Evolutionary conservation across 2,329 filamentous ascomycete genomes (phyloP).

Genomic region (Colletotrichum sp.): DNA sequence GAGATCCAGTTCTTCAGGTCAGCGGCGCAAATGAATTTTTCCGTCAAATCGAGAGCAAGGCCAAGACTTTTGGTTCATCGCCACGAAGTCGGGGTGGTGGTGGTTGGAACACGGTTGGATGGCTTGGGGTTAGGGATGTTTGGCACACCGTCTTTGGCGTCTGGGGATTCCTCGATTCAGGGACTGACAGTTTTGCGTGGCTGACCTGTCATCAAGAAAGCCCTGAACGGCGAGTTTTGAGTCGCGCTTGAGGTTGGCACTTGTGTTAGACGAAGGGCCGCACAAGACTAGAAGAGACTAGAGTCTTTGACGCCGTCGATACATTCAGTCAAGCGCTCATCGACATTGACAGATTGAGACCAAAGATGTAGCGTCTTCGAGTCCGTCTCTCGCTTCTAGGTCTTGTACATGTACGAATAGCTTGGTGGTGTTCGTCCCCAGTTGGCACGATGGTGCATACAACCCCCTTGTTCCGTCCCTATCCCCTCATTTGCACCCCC

Average conservation of each 20-base stretch:
- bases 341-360: background rate
- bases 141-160: background rate
- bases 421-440: background rate
- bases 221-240: background rate
- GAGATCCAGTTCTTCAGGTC: background rate
- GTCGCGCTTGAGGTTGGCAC: background rate
- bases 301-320: background rate
- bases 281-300: background rate
- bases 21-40: conserved; percentile 16
- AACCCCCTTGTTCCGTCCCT: background rate
- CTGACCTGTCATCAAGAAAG: background rate
- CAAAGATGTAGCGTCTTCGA: background rate
- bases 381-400: background rate
- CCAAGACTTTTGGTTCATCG: conserved; percentile 7
- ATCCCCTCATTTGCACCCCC: conserved; percentile 10
- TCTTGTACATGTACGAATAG: background rate
- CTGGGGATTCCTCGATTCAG: background rate
- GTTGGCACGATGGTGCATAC: background rate
- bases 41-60: conserved; percentile 10
- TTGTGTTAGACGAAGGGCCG: background rate
- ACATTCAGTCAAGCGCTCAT: background rate
- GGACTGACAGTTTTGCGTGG: background rate
- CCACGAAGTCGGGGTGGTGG: background rate
- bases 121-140: background rate
- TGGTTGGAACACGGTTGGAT: background rate